Conservation (phyloP, 2,329 filamentous ascomycete genomes). For the Aspergillus versicolor region DNA sequence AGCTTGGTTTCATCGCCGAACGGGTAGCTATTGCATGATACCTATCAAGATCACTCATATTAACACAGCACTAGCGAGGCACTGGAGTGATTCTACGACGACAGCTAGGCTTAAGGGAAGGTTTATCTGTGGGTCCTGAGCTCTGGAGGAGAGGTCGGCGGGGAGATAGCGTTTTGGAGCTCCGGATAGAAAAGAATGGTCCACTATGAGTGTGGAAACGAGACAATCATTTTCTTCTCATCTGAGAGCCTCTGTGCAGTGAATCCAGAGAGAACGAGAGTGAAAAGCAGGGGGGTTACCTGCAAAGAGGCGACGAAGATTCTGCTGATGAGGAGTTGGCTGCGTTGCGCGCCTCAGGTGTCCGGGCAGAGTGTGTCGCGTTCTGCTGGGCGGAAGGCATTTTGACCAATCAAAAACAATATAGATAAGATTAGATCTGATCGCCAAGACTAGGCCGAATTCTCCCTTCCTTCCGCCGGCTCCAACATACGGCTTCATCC, state of each 20-base stretch:
- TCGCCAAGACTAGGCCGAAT: constrained; percentile 26
- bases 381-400: background rate
- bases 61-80: constrained; percentile 23
- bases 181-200: constrained; percentile 13
- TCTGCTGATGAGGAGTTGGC: constrained; percentile 3
- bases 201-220: constrained; percentile 20
- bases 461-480: constrained; percentile 11
- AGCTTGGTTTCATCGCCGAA: background rate
- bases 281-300: constrained; percentile 4
- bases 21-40: constrained; percentile 40
- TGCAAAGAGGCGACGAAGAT: constrained; percentile 9
- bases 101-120: constrained; percentile 7
- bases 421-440: constrained; percentile 44
- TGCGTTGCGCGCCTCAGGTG: constrained; percentile 13
- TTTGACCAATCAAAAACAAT: constrained; percentile 27
- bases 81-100: constrained; percentile 1
- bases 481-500: constrained; percentile 11
- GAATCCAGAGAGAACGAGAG: background rate
- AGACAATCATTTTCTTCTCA: constrained; percentile 21
- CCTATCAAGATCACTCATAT: constrained; percentile 94
- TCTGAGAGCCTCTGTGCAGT: background rate
- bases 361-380: background rate
- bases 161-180: constrained; percentile 10
- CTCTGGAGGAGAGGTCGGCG: constrained; percentile 5
- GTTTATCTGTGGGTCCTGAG: constrained; percentile 18